Percentiles rank a stretch among this genome's conserved stretches.
These are phyloP conservation scores for Cicer bijugum DNA, from an alignment of 306 rosid genomes.

Conservation along the genomic window DNA sequence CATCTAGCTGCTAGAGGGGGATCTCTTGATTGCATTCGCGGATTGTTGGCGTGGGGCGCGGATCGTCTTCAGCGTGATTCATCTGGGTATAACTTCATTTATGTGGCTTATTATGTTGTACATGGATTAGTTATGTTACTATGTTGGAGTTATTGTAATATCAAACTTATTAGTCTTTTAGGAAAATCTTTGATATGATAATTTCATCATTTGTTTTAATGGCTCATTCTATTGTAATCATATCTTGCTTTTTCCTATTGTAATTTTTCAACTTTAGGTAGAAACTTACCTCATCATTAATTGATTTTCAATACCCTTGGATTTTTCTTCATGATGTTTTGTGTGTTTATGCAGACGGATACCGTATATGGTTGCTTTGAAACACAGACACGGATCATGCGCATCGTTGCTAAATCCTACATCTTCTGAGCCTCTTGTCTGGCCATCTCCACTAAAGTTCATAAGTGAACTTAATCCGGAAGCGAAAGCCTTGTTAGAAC, in stretches of 20 bases:
- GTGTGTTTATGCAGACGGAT: conserved; percentile 69
- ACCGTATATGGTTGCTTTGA: conserved; percentile 83
- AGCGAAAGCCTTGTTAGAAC: conserved; percentile 86
- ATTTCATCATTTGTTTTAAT: conserved; percentile 32
- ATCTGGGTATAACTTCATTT: conserved; percentile 62
- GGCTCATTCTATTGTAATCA: conserved; percentile 1
- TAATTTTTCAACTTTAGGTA: conserved; percentile 7
- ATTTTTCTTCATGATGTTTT: conserved; percentile 24
- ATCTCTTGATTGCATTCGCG: conserved; percentile 85
- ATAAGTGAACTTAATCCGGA: conserved; percentile 87
- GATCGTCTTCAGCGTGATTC: conserved; percentile 87
- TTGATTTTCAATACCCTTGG: conserved; percentile 23
- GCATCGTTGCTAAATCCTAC: conserved; percentile 88
- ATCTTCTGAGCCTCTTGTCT: conserved; percentile 96
- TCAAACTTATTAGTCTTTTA: background rate
- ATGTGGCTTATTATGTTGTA: background rate
- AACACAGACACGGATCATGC: conserved; percentile 74
- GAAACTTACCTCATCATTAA: conserved; percentile 15
- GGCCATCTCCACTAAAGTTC: conserved; percentile 97
- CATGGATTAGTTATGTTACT: background rate
- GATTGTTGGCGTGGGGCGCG: conserved; percentile 85
- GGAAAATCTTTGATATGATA: conserved; percentile 26
- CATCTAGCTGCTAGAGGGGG: conserved; percentile 93
- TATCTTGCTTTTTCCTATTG: conserved; percentile 29
- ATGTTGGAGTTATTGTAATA: conserved; percentile 8